A percentile compares a stretch with the other conserved stretches of the same genome.
These are phyloP conservation scores for Sarocladium oryzae DNA, from an alignment of 2,329 filamentous ascomycete species.

Conservation along the genomic window DNA sequence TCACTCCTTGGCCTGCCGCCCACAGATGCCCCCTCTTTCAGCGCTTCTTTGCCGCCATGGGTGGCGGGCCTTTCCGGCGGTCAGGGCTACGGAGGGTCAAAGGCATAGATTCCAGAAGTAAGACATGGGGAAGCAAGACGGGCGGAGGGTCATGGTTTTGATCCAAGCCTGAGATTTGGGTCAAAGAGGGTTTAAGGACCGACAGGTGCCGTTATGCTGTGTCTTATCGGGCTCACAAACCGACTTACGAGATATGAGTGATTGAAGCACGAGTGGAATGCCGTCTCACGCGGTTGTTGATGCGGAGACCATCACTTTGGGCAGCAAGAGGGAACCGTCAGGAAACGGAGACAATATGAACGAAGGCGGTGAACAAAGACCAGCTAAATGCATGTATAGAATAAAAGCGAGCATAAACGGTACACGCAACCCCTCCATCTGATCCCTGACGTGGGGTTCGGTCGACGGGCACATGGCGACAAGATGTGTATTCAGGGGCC, in stretches of 20 bases:
- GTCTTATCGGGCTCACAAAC: not conserved
- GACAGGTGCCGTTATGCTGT: no score
- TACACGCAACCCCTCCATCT: constrained; percentile 3
- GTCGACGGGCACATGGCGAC: not conserved
- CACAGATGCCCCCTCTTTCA: not conserved
- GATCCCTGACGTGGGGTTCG: constrained; percentile 6
- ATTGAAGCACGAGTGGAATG: not conserved
- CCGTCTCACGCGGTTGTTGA: not conserved
- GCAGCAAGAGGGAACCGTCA: no score
- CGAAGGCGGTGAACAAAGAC: no score
- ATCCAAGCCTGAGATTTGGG: not conserved
- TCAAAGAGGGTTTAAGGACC: not conserved
- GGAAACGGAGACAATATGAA: not conserved
- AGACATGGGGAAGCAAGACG: not conserved
- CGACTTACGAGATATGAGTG: not conserved
- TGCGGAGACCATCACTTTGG: no score
- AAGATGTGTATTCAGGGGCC: not conserved
- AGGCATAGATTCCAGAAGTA: not conserved
- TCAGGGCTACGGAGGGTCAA: not conserved
- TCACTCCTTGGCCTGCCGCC: no score
- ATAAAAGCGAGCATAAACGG: no score
- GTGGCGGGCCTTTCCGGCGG: not conserved
- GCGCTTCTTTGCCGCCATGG: constrained; percentile 1
- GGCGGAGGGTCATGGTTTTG: not conserved
- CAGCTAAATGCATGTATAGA: no score